Evolutionary conservation across 495 filamentous ascomycete species (phyloP).

Genomic region (Aspergillus hancockii): DNA sequence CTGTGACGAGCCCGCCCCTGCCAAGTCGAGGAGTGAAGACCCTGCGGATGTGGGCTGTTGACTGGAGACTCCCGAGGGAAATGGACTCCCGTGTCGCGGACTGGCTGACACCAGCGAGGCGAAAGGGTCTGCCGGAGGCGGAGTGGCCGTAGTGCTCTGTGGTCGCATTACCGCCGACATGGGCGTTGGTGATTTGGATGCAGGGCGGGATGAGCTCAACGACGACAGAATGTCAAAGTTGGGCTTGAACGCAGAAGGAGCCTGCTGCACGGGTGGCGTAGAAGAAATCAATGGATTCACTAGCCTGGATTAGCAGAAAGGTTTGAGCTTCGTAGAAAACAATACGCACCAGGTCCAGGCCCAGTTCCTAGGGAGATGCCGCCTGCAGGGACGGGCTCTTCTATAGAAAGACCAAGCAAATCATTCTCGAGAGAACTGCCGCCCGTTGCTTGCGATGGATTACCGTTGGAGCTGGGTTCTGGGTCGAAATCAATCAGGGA

Average conservation of each 20-base stretch:
- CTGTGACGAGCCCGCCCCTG: conserved; percentile 22
- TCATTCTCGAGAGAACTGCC: conserved; percentile 60
- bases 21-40: conserved; percentile 48
- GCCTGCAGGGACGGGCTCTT: conserved; percentile 61
- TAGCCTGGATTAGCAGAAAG: conserved; percentile 6
- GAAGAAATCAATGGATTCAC: conserved; percentile 28
- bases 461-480: conserved; percentile 53
- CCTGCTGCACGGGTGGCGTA: conserved; percentile 35
- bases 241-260: conserved; percentile 41
- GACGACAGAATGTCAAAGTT: conserved; percentile 66
- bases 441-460: conserved; percentile 42
- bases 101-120: conserved; percentile 64
- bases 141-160: conserved; percentile 38
- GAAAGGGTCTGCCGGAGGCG: conserved; percentile 60
- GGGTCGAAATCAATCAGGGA: conserved; percentile 89
- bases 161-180: conserved; percentile 27
- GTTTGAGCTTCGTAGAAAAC: not conserved
- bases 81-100: conserved; percentile 44
- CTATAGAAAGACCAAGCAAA: conserved; percentile 67
- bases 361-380: conserved; percentile 77
- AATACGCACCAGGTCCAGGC: conserved; percentile 54
- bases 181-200: conserved; percentile 54
- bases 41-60: conserved; percentile 30
- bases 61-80: conserved; percentile 21
- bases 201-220: conserved; percentile 41